Evolutionary conservation across 805 yeast genomes (phyloP).

Genomic region (Yamadazyma endophytica): DNA sequence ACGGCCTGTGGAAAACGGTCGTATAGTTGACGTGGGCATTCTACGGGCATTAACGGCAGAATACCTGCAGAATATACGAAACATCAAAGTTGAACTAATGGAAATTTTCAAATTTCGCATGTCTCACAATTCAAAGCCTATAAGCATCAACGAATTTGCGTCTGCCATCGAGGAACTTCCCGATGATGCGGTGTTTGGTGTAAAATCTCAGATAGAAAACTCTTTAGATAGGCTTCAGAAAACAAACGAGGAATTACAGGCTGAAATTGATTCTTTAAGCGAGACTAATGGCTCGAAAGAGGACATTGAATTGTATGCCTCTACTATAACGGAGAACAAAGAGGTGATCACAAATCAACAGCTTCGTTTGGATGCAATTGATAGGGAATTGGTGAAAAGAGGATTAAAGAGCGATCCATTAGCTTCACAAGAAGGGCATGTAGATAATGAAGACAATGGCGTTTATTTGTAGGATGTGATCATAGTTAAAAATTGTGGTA

Average conservation of each 20-base stretch:
- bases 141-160: constrained; percentile 40
- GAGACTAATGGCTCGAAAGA: constrained; percentile 20
- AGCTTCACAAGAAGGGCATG: constrained; percentile 3
- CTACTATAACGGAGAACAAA: constrained; percentile 55
- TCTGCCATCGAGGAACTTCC: constrained; percentile 52
- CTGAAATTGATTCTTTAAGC: constrained; percentile 29
- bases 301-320: constrained; percentile 50
- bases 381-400: constrained; percentile 45
- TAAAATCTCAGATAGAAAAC: constrained; percentile 20
- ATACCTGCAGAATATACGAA: too few species aligned
- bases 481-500: too few species aligned
- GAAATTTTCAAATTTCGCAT: constrained; percentile 7
- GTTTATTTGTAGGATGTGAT: constrained; percentile 18
- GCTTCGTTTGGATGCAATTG: constrained; percentile 41
- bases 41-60: too few species aligned
- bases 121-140: constrained; percentile 22
- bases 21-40: too few species aligned
- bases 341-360: constrained; percentile 50
- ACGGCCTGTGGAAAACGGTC: background rate
- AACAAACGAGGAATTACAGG: constrained; percentile 47
- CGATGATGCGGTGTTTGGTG: constrained; percentile 25
- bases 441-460: constrained; percentile 9
- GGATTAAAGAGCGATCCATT: too few species aligned
- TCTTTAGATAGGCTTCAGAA: constrained; percentile 46
- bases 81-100: too few species aligned